These are phyloP conservation scores for Candida anglica DNA, from an alignment of 805 yeast genomes.

Conservation along the genomic window DNA sequence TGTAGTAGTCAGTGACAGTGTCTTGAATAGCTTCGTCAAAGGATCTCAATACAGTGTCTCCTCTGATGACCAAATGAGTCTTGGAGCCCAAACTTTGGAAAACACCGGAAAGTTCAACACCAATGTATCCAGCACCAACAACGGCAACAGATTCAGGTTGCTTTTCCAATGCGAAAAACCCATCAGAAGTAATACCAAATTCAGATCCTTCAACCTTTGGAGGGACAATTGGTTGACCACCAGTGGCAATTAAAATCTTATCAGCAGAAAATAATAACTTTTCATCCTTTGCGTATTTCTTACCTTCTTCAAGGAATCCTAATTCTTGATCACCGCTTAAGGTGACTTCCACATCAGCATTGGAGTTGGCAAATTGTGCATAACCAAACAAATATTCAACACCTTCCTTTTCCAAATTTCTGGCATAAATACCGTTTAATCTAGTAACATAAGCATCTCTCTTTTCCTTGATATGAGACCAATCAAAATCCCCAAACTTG, in stretches of 20 bases:
- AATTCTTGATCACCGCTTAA: conserved; percentile 39
- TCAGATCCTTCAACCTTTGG: conserved; percentile 73
- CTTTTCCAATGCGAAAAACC: conserved; percentile 72
- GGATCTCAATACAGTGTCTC: conserved; percentile 82
- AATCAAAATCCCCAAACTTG: conserved; percentile 57
- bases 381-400: conserved; percentile 85
- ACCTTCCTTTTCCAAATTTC: conserved; percentile 81
- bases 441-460: conserved; percentile 89
- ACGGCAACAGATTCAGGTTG: conserved; percentile 93
- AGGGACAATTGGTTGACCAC: conserved; percentile 81
- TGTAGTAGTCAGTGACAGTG: conserved; percentile 77
- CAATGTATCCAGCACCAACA: conserved; percentile 98
- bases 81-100: conserved; percentile 85
- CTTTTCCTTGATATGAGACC: conserved; percentile 78
- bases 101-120: conserved; percentile 92
- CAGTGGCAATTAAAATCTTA: conserved; percentile 84
- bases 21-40: conserved; percentile 81
- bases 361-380: conserved; percentile 64
- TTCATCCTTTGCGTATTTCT: conserved; percentile 44
- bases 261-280: conserved; percentile 69
- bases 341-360: conserved; percentile 76
- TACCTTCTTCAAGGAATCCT: conserved; percentile 26
- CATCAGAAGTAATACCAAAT: conserved; percentile 82
- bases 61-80: conserved; percentile 84
- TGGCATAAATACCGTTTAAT: conserved; percentile 89